phyloP scores from a whole-genome alignment of 129 eudicot species.

The Helianthus annuus region DNA sequence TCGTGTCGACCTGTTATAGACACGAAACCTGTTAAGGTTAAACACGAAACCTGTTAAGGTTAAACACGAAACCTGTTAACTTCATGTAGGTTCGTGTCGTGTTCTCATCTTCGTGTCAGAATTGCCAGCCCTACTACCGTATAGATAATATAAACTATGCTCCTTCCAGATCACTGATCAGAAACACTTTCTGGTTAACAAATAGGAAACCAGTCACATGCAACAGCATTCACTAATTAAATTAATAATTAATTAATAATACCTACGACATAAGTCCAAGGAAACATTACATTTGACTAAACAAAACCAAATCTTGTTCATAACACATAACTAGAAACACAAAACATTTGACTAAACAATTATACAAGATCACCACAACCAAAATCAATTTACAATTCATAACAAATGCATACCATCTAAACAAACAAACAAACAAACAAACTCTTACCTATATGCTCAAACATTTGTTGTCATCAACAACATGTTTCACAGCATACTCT shows the following conservation, averaged over 20 bases:
- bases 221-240: conserved; percentile 23
- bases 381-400: conserved; percentile 57
- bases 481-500: conserved; percentile 48
- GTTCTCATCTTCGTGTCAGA: too few relatives aligned
- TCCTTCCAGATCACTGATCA: conserved; percentile 32
- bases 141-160: conserved; percentile 5
- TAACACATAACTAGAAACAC: conserved; percentile 23
- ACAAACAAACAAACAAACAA: conserved; percentile 41
- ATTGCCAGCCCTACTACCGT: not conserved
- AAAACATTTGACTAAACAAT: conserved; percentile 20
- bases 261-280: not conserved
- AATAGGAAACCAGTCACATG: conserved; percentile 11
- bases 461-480: conserved; percentile 40
- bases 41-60: too few relatives aligned
- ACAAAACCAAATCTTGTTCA: conserved; percentile 17
- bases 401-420: conserved; percentile 1
- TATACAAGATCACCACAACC: conserved; percentile 36
- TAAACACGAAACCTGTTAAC: too few relatives aligned
- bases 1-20: too few relatives aligned
- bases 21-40: too few relatives aligned
- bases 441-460: conserved; percentile 43
- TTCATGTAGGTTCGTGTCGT: too few relatives aligned
- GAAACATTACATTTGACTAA: not conserved
- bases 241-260: not conserved
- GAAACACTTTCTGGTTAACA: conserved; percentile 14